phyloP scores from a whole-genome alignment of 768 basidiomycete genomes.

The Cystobasidium tubakii region DNA sequence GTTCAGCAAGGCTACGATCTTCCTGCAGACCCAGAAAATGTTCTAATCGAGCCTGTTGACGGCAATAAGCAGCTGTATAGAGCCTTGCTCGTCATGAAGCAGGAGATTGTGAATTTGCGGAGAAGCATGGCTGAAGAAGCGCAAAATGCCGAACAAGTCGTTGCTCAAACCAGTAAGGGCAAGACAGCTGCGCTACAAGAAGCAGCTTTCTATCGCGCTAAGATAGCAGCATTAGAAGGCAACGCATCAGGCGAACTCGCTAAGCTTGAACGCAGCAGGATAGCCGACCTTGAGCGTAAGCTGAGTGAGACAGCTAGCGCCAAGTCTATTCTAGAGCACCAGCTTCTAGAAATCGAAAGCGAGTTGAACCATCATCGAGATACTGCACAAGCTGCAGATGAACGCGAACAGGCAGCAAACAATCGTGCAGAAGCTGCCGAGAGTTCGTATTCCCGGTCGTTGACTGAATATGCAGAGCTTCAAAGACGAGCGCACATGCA shows the following conservation, averaged over 20 bases:
- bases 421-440: slow-evolving; percentile 72
- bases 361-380: slow-evolving; percentile 47
- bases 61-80: slow-evolving; percentile 57
- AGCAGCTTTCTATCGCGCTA: slow-evolving; percentile 90
- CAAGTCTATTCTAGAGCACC: slow-evolving; percentile 63
- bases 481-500: slow-evolving; percentile 60
- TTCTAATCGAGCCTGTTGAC: slow-evolving; percentile 46
- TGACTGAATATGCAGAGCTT: slow-evolving; percentile 64
- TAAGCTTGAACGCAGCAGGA: slow-evolving; percentile 71
- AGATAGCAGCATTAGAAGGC: slow-evolving; percentile 77
- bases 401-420: slow-evolving; percentile 65
- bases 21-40: slow-evolving; percentile 49
- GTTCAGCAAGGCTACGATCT: slow-evolving; percentile 68
- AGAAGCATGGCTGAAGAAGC: slow-evolving; percentile 52
- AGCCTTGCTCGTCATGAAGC: slow-evolving; percentile 73
- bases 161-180: slow-evolving; percentile 71
- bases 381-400: slow-evolving; percentile 73
- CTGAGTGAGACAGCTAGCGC: slow-evolving; percentile 61
- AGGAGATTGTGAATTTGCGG: slow-evolving; percentile 68
- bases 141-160: slow-evolving; percentile 62
- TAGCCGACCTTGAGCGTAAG: slow-evolving; percentile 66
- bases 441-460: slow-evolving; percentile 59
- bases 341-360: slow-evolving; percentile 60
- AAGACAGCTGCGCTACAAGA: slow-evolving; percentile 79
- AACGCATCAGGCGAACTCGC: slow-evolving; percentile 61